Base-by-base conservation (phyloP, 352 stramenopile genomes). In the Plasmopara halstedii region DNA sequence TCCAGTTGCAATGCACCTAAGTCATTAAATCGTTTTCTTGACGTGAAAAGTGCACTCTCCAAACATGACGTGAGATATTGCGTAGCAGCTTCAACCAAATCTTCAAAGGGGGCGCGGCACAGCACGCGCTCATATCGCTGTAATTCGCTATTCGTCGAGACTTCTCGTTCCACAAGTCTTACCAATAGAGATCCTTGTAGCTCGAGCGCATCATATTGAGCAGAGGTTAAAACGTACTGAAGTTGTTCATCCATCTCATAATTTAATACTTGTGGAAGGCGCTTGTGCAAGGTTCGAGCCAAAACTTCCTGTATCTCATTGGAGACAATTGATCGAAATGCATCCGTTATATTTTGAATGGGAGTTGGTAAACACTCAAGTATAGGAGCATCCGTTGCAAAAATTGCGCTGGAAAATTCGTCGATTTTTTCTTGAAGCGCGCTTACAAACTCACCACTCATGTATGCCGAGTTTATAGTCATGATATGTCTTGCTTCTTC, bases 391-490 rank as follows among this genome's bases (percentile, higher is more conserved):
- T 87, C 71, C 11, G 56, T 42, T 2, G 76, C 69, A 40, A 90
- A 89, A 13, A 49, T 62, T 3, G 36, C 40, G 0, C 32, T 18
- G 6, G 70, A 84, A 34, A 72, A 77, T 6, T 77, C 72, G 23
- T 68, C 48, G 36, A 93, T 73, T 50, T 83, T 84, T 27, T 48
- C 50, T 34, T 84, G 58, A 9, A 93, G 52, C 10, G 49, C 66
- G 20, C 68, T 62, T 29, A 89, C 61, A 53, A 90, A 89, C 37
- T 86, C 69, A 14, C 73, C 71, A 43, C 81, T 90, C 65, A 88
- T 74, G 45, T 77, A 86, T 4, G 81, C 64, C 39, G 81, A 90
- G 53, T 90, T 90, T 50, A 93, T 88, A n/a, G 81, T 84, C 78
- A 93, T 89, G 49, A 93, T 76, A 19, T 88, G 70, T 33, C 82